Conservation (phyloP, 2,329 filamentous ascomycete genomes). For the Colletotrichum chrysophilum region DNA sequence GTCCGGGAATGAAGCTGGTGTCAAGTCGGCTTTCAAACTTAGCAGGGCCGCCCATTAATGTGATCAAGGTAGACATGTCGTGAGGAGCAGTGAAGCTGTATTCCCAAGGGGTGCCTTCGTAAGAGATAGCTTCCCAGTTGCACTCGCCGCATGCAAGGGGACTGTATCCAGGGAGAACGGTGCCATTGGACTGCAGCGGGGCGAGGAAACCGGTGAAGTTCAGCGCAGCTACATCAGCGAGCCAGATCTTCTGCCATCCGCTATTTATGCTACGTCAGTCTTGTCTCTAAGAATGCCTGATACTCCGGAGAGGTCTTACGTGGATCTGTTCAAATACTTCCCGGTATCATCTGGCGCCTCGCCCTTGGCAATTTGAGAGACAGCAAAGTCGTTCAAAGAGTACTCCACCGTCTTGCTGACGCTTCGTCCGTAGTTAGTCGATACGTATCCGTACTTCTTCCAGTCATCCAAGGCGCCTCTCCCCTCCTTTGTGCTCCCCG, state of each 20-base stretch:
- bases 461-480: slow-evolving; percentile 65
- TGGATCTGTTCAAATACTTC: slow-evolving; percentile 58
- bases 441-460: slow-evolving; percentile 61
- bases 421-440: slow-evolving; percentile 54
- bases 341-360: slow-evolving; percentile 53
- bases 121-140: slow-evolving; percentile 59
- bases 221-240: slow-evolving; percentile 46
- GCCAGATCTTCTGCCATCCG: slow-evolving; percentile 68
- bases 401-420: slow-evolving; percentile 64
- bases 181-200: slow-evolving; percentile 54
- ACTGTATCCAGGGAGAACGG: slow-evolving; percentile 45
- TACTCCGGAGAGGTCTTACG: slow-evolving; percentile 16
- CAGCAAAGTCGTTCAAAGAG: slow-evolving; percentile 61
- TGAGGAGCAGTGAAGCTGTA: slow-evolving; percentile 65
- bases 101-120: slow-evolving; percentile 51
- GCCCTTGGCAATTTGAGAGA: slow-evolving; percentile 58
- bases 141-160: slow-evolving; percentile 58
- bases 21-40: slow-evolving; percentile 56
- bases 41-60: slow-evolving; percentile 53
- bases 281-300: too few species aligned
- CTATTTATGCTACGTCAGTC: background rate
- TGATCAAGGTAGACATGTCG: slow-evolving; percentile 59
- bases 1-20: slow-evolving; percentile 34
- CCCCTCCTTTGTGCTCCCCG: slow-evolving; percentile 60
- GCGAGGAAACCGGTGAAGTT: slow-evolving; percentile 63